Evolutionary conservation across 192 early-diverging fungal species (phyloP).

Genomic region (Coemansia asiatica): DNA sequence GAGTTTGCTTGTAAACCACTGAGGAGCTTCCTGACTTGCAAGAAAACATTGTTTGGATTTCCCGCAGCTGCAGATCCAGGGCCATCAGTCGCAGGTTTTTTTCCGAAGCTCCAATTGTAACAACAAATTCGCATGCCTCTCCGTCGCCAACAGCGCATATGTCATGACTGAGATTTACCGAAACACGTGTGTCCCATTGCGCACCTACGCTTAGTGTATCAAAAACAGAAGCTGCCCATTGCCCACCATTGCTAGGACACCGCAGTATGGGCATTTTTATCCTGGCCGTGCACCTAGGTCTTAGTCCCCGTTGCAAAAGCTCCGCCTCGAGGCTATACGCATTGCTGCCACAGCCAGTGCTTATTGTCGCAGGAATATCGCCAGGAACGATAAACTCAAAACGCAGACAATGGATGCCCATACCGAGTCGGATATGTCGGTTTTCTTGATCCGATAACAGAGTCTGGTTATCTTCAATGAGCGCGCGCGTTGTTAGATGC

Average conservation of each 20-base stretch:
- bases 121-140: background rate
- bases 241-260: conserved; percentile 20
- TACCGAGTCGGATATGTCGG: background rate
- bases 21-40: background rate
- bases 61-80: conserved; percentile 17
- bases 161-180: conserved; percentile 2
- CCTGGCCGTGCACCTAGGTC: conserved; percentile 6
- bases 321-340: conserved; percentile 18
- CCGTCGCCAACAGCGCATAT: conserved; percentile 11
- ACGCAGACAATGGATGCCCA: conserved; percentile 17
- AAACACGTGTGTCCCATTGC: conserved; percentile 17
- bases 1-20: conserved; percentile 7
- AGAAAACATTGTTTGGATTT: conserved; percentile 13
- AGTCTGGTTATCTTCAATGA: background rate
- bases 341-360: conserved; percentile 11
- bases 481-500: background rate
- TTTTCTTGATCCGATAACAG: background rate
- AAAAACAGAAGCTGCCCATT: conserved; percentile 21
- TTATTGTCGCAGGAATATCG: conserved; percentile 15
- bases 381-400: conserved; percentile 23
- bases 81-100: conserved; percentile 12
- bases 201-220: conserved; percentile 17
- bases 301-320: conserved; percentile 12
- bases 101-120: conserved; percentile 5
- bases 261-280: conserved; percentile 14